A percentile compares a stretch with the other conserved stretches of the same genome.
Conservation (phyloP, 306 rosid genomes). For the Bauhinia variegata region DNA sequence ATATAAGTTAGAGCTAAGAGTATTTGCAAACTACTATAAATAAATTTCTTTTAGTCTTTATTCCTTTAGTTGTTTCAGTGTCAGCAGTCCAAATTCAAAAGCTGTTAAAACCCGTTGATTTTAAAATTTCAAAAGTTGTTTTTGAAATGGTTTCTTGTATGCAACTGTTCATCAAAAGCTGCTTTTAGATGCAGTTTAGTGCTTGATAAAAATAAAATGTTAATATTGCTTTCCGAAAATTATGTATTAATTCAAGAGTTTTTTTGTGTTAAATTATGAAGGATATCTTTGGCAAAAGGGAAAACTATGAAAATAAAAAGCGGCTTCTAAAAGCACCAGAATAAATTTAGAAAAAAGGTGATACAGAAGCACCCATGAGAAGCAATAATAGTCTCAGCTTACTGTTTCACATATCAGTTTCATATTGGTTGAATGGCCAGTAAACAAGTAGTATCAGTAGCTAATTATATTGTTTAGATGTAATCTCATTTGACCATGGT, state of each 20-base stretch:
- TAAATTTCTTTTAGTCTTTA: neutral
- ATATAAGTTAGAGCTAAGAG: neutral
- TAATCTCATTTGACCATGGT: neutral
- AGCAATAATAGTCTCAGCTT: constrained; percentile 11
- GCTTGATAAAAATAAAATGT: neutral
- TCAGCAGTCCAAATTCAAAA: constrained; percentile 19
- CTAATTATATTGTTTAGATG: neutral
- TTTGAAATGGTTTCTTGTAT: neutral
- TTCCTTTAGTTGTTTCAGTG: constrained; percentile 17
- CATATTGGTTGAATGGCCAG: constrained; percentile 1
- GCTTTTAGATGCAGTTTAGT: constrained; percentile 1
- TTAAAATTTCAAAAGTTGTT: neutral
- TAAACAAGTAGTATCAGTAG: neutral
- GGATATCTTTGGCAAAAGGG: neutral
- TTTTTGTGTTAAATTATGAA: constrained; percentile 8
- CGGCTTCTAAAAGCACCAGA: neutral
- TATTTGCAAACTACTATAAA: constrained; percentile 10
- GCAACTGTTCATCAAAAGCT: neutral
- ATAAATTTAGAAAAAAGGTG: neutral
- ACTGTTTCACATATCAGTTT: constrained; percentile 11
- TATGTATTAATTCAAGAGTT: no score
- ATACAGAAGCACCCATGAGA: neutral
- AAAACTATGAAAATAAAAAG: neutral
- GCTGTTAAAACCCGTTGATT: neutral
- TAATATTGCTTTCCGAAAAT: no score